Percentiles rank a stretch among this genome's conserved stretches.
These are phyloP conservation scores for Xylaria sp. DNA, from an alignment of 2,329 filamentous ascomycete genomes.

Conservation along the genomic window DNA sequence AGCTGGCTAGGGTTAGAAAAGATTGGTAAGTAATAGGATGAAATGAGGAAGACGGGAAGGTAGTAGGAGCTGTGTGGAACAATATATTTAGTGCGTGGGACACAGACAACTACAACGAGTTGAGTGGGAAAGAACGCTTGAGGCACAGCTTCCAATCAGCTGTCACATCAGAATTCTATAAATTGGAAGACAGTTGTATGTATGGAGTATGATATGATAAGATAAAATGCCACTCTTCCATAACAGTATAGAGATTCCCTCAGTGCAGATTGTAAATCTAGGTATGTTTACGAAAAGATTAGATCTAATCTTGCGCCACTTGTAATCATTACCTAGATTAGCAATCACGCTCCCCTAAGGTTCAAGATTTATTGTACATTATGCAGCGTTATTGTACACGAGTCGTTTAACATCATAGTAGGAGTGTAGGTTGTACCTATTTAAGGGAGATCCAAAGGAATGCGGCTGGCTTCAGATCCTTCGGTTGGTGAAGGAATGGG, in stretches of 20 bases:
- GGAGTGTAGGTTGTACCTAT: neutral
- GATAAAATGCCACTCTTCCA: neutral
- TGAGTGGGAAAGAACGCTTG: conserved; percentile 24
- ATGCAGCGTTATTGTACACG: conserved; percentile 18
- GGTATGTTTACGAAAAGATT: neutral
- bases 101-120: neutral
- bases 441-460: conserved; percentile 43
- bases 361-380: conserved; percentile 18
- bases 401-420: conserved; percentile 20
- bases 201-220: neutral
- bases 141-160: neutral
- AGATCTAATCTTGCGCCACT: neutral
- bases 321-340: neutral
- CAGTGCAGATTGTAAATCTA: neutral
- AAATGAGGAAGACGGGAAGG: neutral
- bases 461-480: conserved; percentile 33
- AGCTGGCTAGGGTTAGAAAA: neutral
- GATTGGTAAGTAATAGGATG: neutral
- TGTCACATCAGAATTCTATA: neutral
- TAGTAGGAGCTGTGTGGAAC: neutral
- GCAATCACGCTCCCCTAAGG: neutral
- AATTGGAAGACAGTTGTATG: too few relatives aligned
- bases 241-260: neutral
- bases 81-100: neutral
- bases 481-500: conserved; percentile 36